Percentiles rank a stretch among this genome's conserved stretches.
Evolutionary conservation across 768 basidiomycete genomes (phyloP).

Genomic region (Boletus fagicola): DNA sequence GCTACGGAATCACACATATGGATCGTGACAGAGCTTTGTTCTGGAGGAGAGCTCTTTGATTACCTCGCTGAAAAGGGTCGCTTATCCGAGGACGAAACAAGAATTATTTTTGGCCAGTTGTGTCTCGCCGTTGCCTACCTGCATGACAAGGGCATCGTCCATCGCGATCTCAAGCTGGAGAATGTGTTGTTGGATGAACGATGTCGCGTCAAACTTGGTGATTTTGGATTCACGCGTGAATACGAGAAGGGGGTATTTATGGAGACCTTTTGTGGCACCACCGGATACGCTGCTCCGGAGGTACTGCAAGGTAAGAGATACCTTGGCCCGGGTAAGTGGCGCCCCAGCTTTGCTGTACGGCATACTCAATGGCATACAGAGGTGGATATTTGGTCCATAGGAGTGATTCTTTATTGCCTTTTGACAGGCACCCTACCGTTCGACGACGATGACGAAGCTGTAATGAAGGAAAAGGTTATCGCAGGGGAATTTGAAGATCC

Average conservation of each 20-base stretch:
- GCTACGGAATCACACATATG: slow-evolving; percentile 95
- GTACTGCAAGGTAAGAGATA: slow-evolving; percentile 89
- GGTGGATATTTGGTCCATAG: slow-evolving; percentile 95
- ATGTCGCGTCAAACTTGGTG: slow-evolving; percentile 89
- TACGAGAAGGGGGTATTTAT: slow-evolving; percentile 74
- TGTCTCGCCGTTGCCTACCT: slow-evolving; percentile 92
- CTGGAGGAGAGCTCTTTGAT: slow-evolving; percentile 96
- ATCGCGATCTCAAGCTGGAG: slow-evolving; percentile 95
- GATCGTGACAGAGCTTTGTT: slow-evolving; percentile 97
- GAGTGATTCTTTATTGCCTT: slow-evolving; percentile 86
- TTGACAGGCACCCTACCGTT: slow-evolving; percentile 89
- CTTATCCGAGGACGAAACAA: slow-evolving; percentile 78
- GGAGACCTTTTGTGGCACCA: slow-evolving; percentile 96
- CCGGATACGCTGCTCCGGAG: slow-evolving; percentile 90
- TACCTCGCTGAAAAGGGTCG: slow-evolving; percentile 95
- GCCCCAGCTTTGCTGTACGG: not conserved
- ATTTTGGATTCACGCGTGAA: slow-evolving; percentile 94
- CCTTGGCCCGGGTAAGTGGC: slow-evolving; percentile 72
- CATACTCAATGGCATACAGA: slow-evolving; percentile 46
- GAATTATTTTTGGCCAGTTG: slow-evolving; percentile 91
- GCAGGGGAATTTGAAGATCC: slow-evolving; percentile 89
- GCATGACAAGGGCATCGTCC: slow-evolving; percentile 90
- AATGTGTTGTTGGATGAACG: slow-evolving; percentile 91
- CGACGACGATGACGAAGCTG: slow-evolving; percentile 81
- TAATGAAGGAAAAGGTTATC: slow-evolving; percentile 84